Conservation (phyloP, 2,329 filamentous ascomycete species). For the Huntiella savannae region DNA sequence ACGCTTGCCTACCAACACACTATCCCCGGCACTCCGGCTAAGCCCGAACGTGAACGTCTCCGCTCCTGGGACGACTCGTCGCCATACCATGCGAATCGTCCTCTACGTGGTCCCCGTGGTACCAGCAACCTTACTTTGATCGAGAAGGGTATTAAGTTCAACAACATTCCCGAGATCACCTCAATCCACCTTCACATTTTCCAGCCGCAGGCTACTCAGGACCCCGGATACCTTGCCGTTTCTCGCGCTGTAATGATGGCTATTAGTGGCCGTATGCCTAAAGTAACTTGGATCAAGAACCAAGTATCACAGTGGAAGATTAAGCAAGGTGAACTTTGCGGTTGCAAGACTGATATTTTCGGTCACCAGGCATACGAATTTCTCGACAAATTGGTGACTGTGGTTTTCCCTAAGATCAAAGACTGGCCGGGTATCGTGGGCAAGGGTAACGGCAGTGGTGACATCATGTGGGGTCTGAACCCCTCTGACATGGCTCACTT, state of each 20-base stretch:
- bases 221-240: slow-evolving; percentile 60
- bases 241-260: slow-evolving; percentile 70
- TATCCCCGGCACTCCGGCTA: slow-evolving; percentile 50
- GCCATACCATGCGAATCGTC: slow-evolving; percentile 85
- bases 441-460: slow-evolving; percentile 75
- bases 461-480: slow-evolving; percentile 65
- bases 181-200: slow-evolving; percentile 64
- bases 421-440: slow-evolving; percentile 55
- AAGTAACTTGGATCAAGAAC: slow-evolving; percentile 48
- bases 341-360: slow-evolving; percentile 57
- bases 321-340: slow-evolving; percentile 48
- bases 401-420: slow-evolving; percentile 89
- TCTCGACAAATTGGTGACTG: slow-evolving; percentile 69
- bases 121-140: slow-evolving; percentile 48
- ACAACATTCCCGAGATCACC: slow-evolving; percentile 66
- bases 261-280: slow-evolving; percentile 59
- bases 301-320: slow-evolving; percentile 62
- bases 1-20: slow-evolving; percentile 74
- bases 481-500: slow-evolving; percentile 63
- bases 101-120: slow-evolving; percentile 67
- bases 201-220: slow-evolving; percentile 49
- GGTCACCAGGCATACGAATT: slow-evolving; percentile 80
- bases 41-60: slow-evolving; percentile 42
- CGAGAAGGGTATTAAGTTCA: slow-evolving; percentile 57
- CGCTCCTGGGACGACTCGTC: slow-evolving; percentile 77